A percentile compares a stretch with the other conserved stretches of the same genome.
Evolutionary conservation across 2,329 filamentous ascomycete genomes (phyloP).

Genomic region (Aspergillus sclerotialis): DNA sequence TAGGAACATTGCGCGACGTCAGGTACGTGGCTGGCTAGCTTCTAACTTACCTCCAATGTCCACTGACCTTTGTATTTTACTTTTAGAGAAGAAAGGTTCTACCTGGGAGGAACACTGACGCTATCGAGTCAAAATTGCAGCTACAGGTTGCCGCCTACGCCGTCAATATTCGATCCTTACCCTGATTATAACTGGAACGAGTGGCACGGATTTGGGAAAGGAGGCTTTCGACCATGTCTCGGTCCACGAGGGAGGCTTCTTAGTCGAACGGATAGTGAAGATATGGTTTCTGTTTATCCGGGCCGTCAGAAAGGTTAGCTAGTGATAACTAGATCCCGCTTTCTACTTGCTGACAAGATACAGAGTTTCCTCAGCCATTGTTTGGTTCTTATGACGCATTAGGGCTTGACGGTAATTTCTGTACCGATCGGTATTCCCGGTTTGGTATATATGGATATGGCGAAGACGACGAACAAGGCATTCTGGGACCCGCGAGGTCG

Average conservation of each 20-base stretch:
- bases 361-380: constrained; percentile 52
- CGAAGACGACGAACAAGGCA: constrained; percentile 17
- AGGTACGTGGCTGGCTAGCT: background rate
- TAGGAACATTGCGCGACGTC: background rate
- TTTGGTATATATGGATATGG: constrained; percentile 50
- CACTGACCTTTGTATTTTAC: background rate
- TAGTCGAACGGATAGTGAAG: constrained; percentile 12
- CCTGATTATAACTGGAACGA: constrained; percentile 59
- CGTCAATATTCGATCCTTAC: constrained; percentile 58
- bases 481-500: constrained; percentile 19
- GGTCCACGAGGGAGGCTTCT: constrained; percentile 16
- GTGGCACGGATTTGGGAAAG: constrained; percentile 41
- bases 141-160: background rate
- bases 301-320: constrained; percentile 11
- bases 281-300: constrained; percentile 18
- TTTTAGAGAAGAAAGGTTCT: background rate
- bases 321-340: constrained; percentile 24
- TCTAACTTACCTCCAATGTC: background rate
- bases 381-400: constrained; percentile 58
- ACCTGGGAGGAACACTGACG: background rate
- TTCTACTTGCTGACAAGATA: constrained; percentile 29
- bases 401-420: constrained; percentile 56
- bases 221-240: constrained; percentile 11
- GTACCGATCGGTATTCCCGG: constrained; percentile 62
- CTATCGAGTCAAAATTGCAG: background rate